Conservation (phyloP, 179 eudicot species). For the Drosera spatulata region DNA sequence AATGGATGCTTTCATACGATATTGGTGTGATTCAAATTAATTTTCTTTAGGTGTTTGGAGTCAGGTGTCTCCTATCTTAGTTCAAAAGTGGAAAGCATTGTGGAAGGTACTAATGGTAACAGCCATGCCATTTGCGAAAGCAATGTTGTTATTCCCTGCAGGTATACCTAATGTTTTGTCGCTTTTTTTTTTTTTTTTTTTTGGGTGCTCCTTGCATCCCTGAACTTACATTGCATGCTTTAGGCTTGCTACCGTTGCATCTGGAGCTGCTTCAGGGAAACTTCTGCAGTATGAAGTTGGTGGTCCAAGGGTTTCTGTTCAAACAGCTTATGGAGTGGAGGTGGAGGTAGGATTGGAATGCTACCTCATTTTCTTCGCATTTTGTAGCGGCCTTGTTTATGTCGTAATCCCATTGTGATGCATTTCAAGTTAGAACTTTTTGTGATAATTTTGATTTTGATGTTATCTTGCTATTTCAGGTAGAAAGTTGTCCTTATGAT, state of each 20-base stretch:
- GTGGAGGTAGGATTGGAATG: conserved; percentile 59
- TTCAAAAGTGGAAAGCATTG: conserved; percentile 79
- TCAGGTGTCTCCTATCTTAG: conserved; percentile 93
- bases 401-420: too few relatives aligned
- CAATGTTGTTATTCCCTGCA: conserved; percentile 63
- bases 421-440: too few relatives aligned
- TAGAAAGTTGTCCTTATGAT: conserved; percentile 80
- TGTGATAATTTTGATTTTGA: not conserved
- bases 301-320: conserved; percentile 95
- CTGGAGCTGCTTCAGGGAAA: conserved; percentile 99
- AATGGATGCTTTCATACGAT: conserved; percentile 9
- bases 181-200: conserved; percentile 2
- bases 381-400: too few relatives aligned
- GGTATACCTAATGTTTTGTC: conserved; percentile 35
- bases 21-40: conserved; percentile 42
- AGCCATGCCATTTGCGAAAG: conserved; percentile 72
- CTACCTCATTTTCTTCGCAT: not conserved
- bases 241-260: conserved; percentile 96
- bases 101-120: conserved; percentile 61
- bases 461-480: conserved; percentile 30
- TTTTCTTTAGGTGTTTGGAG: conserved; percentile 93
- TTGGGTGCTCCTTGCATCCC: not conserved
- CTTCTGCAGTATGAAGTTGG: conserved; percentile 92
- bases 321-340: conserved; percentile 95
- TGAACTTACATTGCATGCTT: conserved; percentile 6